phyloP scores from a whole-genome alignment of 208 protist species.

The Wallacemonas sp. region DNA sequence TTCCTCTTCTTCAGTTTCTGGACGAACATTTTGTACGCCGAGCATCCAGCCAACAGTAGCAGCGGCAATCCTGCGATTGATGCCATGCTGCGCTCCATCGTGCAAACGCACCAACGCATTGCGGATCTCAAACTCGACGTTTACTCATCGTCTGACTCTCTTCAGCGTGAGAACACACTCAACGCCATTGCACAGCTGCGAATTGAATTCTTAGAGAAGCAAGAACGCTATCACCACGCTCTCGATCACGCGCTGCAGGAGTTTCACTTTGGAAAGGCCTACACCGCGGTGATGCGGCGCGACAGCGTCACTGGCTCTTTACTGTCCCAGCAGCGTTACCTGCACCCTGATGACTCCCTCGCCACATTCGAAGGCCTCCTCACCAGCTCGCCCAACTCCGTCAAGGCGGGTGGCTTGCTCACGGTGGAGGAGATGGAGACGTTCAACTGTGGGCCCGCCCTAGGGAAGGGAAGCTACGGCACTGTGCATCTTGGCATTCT shows the following conservation, averaged over 20 bases:
- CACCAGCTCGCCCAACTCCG: constrained; percentile 2
- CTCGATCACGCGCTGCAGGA: constrained; percentile 43
- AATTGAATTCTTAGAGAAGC: constrained; percentile 75
- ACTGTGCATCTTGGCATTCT: constrained; percentile 68
- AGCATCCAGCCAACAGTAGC: constrained; percentile 26
- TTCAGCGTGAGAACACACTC: constrained; percentile 62
- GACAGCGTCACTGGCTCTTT: constrained; percentile 14
- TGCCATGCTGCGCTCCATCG: constrained; percentile 52
- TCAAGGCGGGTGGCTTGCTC: constrained; percentile 36
- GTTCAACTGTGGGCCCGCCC: constrained; percentile 73
- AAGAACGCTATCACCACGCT: constrained; percentile 65
- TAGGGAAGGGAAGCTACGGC: constrained; percentile 71
- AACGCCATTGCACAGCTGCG: constrained; percentile 67
- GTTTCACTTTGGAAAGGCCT: constrained; percentile 33
- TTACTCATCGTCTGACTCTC: constrained; percentile 36
- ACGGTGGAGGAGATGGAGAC: constrained; percentile 75
- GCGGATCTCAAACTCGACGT: constrained; percentile 61
- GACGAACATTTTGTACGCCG: constrained; percentile 49
- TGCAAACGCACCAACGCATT: constrained; percentile 62
- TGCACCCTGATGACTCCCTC: constrained; percentile 2
- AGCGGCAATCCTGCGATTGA: constrained; percentile 62
- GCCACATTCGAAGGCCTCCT: background rate
- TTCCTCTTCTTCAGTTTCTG: constrained; percentile 52
- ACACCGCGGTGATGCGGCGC: constrained; percentile 12
- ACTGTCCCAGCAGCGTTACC: constrained; percentile 12